These are phyloP conservation scores for Tetrapyrgos nigripes DNA, from an alignment of 1,284 basidiomycete genomes.

Conservation along the genomic window DNA sequence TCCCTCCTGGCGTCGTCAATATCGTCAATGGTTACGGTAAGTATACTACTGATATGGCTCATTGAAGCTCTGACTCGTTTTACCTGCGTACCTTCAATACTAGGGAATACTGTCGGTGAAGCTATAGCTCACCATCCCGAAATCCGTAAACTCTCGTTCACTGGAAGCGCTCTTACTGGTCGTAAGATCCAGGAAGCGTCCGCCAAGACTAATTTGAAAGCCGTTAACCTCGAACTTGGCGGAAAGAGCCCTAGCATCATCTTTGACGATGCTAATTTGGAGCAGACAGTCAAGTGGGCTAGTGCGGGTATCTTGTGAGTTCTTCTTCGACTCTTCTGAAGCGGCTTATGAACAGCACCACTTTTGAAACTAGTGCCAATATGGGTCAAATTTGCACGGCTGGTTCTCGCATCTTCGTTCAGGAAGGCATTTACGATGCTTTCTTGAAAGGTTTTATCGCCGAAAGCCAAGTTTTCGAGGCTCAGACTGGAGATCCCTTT, in stretches of 20 bases:
- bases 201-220: conserved; percentile 69
- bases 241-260: too few relatives aligned
- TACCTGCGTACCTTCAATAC: too few relatives aligned
- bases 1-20: too few relatives aligned
- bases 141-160: conserved; percentile 72
- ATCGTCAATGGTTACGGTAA: conserved; percentile 83
- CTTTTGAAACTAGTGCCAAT: neutral
- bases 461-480: conserved; percentile 55
- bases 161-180: conserved; percentile 76
- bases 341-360: conserved; percentile 17
- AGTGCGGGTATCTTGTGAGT: conserved; percentile 80
- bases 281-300: conserved; percentile 85
- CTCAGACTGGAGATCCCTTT: conserved; percentile 83
- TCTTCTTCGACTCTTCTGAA: neutral
- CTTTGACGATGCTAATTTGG: conserved; percentile 79
- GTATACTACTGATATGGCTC: too few relatives aligned
- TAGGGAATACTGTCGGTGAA: conserved; percentile 71
- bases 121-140: conserved; percentile 59
- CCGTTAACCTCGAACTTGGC: conserved; percentile 83
- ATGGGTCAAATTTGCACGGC: conserved; percentile 5
- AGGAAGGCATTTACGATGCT: conserved; percentile 82
- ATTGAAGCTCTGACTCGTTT: too few relatives aligned
- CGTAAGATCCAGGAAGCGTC: too few relatives aligned
- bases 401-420: conserved; percentile 90
- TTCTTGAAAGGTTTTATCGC: conserved; percentile 66